These are phyloP conservation scores for Diaporthe eres DNA, from an alignment of 2,329 filamentous ascomycete genomes.

Conservation along the genomic window DNA sequence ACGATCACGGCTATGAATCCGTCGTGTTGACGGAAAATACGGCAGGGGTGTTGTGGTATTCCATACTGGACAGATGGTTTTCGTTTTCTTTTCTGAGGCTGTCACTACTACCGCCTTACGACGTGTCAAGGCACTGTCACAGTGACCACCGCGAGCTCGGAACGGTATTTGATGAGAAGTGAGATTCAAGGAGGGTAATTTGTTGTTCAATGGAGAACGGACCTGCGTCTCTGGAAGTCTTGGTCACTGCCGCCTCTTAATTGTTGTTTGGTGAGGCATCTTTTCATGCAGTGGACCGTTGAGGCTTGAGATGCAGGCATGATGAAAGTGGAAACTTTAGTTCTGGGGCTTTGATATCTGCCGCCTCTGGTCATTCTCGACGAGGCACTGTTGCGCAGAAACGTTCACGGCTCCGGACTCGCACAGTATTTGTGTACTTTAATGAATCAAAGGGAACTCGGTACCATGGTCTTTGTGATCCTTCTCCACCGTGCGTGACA, in stretches of 20 bases:
- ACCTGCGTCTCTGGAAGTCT: neutral
- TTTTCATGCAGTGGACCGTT: constrained; percentile 5
- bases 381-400: constrained; percentile 25
- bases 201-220: neutral
- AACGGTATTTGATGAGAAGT: neutral
- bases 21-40: neutral
- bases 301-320: constrained; percentile 2
- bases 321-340: neutral
- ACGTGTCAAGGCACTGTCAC: constrained; percentile 3
- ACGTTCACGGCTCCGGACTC: constrained; percentile 26
- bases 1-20: neutral
- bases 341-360: constrained; percentile 33
- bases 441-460: constrained; percentile 17
- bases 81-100: neutral
- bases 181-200: neutral
- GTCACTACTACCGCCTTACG: constrained; percentile 3
- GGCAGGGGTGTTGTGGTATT: neutral
- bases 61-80: neutral
- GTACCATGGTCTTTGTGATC: neutral
- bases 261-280: constrained; percentile 4
- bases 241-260: constrained; percentile 25
- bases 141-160: neutral
- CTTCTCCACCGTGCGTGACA: neutral
- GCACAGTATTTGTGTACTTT: constrained; percentile 8
- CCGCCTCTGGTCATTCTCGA: constrained; percentile 19